Evolutionary conservation across 768 basidiomycete genomes (phyloP).

Genomic region (Inosperma sp.): DNA sequence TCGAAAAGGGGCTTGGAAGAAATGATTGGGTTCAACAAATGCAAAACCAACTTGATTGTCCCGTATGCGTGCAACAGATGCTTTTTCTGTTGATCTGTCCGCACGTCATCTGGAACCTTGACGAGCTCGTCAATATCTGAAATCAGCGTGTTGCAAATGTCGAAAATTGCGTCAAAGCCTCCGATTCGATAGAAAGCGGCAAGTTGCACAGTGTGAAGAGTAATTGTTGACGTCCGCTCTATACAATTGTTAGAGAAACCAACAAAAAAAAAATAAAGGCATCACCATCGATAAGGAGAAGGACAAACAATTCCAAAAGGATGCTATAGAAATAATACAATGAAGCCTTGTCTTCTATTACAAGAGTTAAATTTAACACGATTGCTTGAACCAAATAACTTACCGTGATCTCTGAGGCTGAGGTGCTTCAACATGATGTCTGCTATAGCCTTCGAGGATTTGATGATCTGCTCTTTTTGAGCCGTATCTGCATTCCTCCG

Average conservation of each 20-base stretch:
- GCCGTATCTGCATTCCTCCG: slow-evolving; percentile 68
- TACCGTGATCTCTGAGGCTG: slow-evolving; percentile 48
- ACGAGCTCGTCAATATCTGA: slow-evolving; percentile 52
- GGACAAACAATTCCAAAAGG: slow-evolving; percentile 42
- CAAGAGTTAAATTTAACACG: not conserved
- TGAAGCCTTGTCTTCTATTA: slow-evolving; percentile 30
- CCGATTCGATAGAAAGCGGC: slow-evolving; percentile 65
- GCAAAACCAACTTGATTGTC: slow-evolving; percentile 76
- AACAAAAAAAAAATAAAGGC: slow-evolving; percentile 8
- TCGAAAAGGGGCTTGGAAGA: slow-evolving; percentile 80
- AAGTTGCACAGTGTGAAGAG: slow-evolving; percentile 79
- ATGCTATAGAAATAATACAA: slow-evolving; percentile 45
- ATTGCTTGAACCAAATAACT: slow-evolving; percentile 20
- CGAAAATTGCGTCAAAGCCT: slow-evolving; percentile 66
- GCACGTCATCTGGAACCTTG: slow-evolving; percentile 48
- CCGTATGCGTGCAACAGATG: slow-evolving; percentile 74
- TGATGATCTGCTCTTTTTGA: slow-evolving; percentile 74
- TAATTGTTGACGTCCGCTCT: slow-evolving; percentile 75
- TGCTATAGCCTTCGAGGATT: slow-evolving; percentile 67
- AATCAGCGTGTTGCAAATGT: slow-evolving; percentile 52
- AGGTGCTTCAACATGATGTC: slow-evolving; percentile 71
- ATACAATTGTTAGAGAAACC: slow-evolving; percentile 9
- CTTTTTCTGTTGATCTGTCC: slow-evolving; percentile 52
- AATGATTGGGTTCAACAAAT: slow-evolving; percentile 70
- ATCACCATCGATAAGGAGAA: slow-evolving; percentile 48